Conservation (phyloP, 2,329 filamentous ascomycete species). For the Reticulascus tulasneorum region DNA sequence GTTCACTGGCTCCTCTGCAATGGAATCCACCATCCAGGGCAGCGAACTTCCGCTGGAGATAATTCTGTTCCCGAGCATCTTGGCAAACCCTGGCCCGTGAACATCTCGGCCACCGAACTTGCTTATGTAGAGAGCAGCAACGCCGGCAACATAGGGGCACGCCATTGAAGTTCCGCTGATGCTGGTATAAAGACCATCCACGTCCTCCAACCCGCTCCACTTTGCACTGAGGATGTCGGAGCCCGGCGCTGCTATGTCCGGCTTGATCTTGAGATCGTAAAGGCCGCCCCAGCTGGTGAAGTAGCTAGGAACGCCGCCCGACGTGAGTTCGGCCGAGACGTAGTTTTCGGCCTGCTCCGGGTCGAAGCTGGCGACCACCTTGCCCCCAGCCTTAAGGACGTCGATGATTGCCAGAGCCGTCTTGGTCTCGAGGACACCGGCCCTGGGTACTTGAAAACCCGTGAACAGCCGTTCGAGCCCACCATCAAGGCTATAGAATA, state of each 20-base stretch:
- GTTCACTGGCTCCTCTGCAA: slow-evolving; percentile 11
- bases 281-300: slow-evolving; percentile 41
- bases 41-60: slow-evolving; percentile 27
- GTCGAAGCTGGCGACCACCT: slow-evolving; percentile 25
- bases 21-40: slow-evolving; percentile 24
- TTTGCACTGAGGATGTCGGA: slow-evolving; percentile 41
- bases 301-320: slow-evolving; percentile 29
- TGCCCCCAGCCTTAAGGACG: slow-evolving; percentile 18
- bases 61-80: slow-evolving; percentile 25
- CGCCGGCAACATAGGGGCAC: slow-evolving; percentile 36
- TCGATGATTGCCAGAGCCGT: slow-evolving; percentile 19
- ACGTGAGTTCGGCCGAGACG: slow-evolving; percentile 17
- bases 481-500: slow-evolving; percentile 55
- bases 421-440: too few relatives aligned
- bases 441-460: too few relatives aligned
- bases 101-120: slow-evolving; percentile 25
- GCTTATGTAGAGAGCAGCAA: slow-evolving; percentile 29
- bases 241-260: slow-evolving; percentile 39
- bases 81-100: slow-evolving; percentile 27
- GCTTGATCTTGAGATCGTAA: slow-evolving; percentile 38
- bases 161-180: slow-evolving; percentile 45
- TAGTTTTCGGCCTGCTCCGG: slow-evolving; percentile 15
- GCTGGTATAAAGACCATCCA: slow-evolving; percentile 34
- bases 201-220: slow-evolving; percentile 41
- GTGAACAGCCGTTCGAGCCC: slow-evolving; percentile 20